These are phyloP conservation scores for Globisporangium alternatum DNA, from an alignment of 352 stramenopile genomes.

Conservation along the genomic window DNA sequence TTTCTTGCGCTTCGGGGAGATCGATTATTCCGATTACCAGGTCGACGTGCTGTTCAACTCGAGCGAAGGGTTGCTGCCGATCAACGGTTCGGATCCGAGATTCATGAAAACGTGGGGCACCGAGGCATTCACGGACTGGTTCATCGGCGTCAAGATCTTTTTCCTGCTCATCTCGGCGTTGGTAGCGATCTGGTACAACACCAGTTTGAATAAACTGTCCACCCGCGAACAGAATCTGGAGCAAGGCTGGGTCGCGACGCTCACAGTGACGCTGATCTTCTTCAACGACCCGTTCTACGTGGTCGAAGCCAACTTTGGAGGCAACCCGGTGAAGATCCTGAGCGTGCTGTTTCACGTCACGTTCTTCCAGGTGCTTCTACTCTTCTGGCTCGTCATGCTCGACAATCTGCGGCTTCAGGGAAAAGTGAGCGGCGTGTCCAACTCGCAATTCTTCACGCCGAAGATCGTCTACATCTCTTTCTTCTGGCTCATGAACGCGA, in stretches of 20 bases:
- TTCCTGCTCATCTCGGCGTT: conserved; percentile 41
- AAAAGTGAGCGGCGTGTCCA: conserved; percentile 44
- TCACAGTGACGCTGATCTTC: conserved; percentile 42
- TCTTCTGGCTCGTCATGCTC: conserved; percentile 56
- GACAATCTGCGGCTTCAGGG: conserved; percentile 60
- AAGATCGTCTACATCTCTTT: conserved; percentile 47
- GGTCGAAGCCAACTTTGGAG: conserved; percentile 41
- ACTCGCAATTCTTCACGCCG: conserved; percentile 47
- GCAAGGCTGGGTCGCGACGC: conserved; percentile 48
- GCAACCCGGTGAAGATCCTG: conserved; percentile 46
- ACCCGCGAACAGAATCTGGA: conserved; percentile 54
- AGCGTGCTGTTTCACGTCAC: conserved; percentile 52
- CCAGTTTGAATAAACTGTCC: conserved; percentile 39
- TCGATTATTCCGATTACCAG: conserved; percentile 53
- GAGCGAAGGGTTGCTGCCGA: conserved; percentile 28
- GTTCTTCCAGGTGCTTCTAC: conserved; percentile 56
- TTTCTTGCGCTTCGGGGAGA: conserved; percentile 51
- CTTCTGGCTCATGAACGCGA: conserved; percentile 52
- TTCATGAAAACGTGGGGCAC: conserved; percentile 62
- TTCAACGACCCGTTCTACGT: conserved; percentile 68
- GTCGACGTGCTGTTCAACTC: conserved; percentile 62
- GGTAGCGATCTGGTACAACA: conserved; percentile 42
- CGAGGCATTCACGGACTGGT: conserved; percentile 46
- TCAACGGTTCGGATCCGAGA: conserved; percentile 38
- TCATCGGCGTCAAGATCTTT: conserved; percentile 57